Conservation (phyloP, 2,329 filamentous ascomycete species). For the Penicillium sp. region DNA sequence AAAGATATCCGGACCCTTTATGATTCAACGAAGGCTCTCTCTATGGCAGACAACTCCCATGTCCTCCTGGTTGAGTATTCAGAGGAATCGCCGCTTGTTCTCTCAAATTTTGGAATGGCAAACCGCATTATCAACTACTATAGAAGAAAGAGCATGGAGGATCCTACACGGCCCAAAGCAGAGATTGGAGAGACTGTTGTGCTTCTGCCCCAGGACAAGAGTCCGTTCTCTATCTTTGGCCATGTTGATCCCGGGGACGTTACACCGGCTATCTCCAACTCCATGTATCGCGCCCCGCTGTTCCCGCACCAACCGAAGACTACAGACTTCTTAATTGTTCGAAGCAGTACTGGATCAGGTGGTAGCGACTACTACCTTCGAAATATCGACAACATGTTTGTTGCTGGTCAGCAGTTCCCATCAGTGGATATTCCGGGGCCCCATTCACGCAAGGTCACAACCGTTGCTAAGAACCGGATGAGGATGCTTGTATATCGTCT, state of each 20-base stretch:
- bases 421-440: conserved; percentile 91
- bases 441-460: conserved; percentile 92
- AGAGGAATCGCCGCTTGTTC: conserved; percentile 86
- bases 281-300: conserved; percentile 92
- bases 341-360: conserved; percentile 77
- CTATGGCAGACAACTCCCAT: conserved; percentile 85
- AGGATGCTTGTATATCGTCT: conserved; percentile 95
- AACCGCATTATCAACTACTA: conserved; percentile 97
- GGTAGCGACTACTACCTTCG: conserved; percentile 82
- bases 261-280: conserved; percentile 88
- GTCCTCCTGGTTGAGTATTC: conserved; percentile 93
- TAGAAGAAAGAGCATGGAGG: conserved; percentile 79
- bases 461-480: conserved; percentile 93
- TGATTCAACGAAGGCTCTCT: conserved; percentile 78
- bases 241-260: conserved; percentile 90
- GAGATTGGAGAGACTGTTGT: conserved; percentile 90
- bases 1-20: conserved; percentile 80
- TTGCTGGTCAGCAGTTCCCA: conserved; percentile 91
- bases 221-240: conserved; percentile 93
- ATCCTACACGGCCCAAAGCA: conserved; percentile 74
- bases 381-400: conserved; percentile 87
- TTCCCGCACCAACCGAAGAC: conserved; percentile 81
- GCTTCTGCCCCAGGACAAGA: conserved; percentile 90
- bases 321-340: conserved; percentile 85
- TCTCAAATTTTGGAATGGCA: conserved; percentile 98